Evolutionary conservation across 1,284 basidiomycete species (phyloP).

Genomic region (Ceratobasidium sp.): DNA sequence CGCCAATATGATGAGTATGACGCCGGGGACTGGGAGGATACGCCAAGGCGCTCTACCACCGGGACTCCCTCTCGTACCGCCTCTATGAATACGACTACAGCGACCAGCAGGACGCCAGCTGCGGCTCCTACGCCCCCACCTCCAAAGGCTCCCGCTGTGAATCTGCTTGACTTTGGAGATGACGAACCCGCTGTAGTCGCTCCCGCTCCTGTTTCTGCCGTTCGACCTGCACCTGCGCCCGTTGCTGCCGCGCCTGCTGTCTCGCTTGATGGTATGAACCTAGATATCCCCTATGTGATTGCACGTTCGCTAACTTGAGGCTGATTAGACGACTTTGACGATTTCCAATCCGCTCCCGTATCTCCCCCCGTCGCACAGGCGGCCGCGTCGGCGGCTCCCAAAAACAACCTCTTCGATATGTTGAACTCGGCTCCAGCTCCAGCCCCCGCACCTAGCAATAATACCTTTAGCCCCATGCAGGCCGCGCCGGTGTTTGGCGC

Average conservation of each 20-base stretch:
- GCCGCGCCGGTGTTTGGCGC: conserved; percentile 33
- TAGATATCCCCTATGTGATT: conserved; percentile 1
- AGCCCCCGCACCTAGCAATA: conserved; percentile 12
- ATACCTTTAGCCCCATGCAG: conserved; percentile 23
- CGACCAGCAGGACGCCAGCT: conserved; percentile 1
- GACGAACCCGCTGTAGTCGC: conserved; percentile 64
- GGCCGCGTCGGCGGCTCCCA: conserved; percentile 55
- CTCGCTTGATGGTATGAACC: conserved; percentile 63
- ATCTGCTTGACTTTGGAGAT: conserved; percentile 84
- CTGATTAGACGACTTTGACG: conserved; percentile 83
- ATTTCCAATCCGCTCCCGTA: conserved; percentile 86
- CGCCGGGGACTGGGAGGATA: conserved; percentile 92
- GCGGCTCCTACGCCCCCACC: conserved; percentile 62
- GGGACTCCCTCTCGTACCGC: conserved; percentile 31
- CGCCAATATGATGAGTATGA: conserved; percentile 93
- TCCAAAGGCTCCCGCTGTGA: conserved; percentile 66
- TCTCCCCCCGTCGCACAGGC: conserved; percentile 54
- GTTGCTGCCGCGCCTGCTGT: conserved; percentile 63
- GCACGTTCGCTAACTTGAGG: background rate
- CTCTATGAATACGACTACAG: conserved; percentile 39
- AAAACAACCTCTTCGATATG: conserved; percentile 63
- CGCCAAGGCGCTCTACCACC: conserved; percentile 46
- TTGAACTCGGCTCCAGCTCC: conserved; percentile 59
- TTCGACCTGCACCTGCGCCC: conserved; percentile 65
- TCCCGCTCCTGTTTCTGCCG: conserved; percentile 61